Evolutionary conservation across 441 rosid genomes (phyloP).

Genomic region (Kokia cookei): DNA sequence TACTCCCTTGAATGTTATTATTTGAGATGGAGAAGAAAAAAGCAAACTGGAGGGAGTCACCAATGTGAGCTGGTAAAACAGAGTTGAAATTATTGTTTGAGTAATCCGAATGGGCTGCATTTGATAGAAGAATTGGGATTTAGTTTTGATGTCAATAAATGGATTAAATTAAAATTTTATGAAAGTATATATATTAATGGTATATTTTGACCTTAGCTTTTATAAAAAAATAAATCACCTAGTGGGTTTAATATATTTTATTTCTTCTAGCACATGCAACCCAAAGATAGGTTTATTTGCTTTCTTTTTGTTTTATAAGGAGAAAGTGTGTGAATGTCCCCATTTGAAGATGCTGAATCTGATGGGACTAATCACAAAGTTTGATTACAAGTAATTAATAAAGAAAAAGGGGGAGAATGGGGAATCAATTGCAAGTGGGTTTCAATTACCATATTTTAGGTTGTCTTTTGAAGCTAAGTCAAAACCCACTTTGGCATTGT

Average conservation of each 20-base stretch:
- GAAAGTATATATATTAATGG: background rate
- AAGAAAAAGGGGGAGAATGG: background rate
- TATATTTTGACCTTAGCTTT: background rate
- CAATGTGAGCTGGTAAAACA: no score
- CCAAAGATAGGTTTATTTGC: background rate
- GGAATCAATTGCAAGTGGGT: background rate
- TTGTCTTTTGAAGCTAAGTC: background rate
- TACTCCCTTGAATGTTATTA: no score
- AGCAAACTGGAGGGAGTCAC: no score
- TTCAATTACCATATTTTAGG: background rate
- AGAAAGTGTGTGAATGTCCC: conserved; percentile 6
- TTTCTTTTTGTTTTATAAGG: background rate
- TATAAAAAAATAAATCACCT: background rate
- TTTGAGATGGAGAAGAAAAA: no score
- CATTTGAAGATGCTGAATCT: background rate
- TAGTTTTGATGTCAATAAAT: no score
- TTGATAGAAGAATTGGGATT: no score
- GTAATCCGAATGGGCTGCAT: no score
- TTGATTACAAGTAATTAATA: conserved; percentile 1
- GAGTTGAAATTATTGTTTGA: no score
- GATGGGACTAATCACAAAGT: conserved; percentile 3
- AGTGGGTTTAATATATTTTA: background rate
- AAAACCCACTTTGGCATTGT: background rate
- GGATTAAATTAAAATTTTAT: background rate
- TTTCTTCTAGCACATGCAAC: conserved; percentile 11